Percentiles rank a stretch among this genome's conserved stretches.
phyloP scores from a whole-genome alignment of 2,329 filamentous ascomycete species.

The Biscogniauxia mediterranea region DNA sequence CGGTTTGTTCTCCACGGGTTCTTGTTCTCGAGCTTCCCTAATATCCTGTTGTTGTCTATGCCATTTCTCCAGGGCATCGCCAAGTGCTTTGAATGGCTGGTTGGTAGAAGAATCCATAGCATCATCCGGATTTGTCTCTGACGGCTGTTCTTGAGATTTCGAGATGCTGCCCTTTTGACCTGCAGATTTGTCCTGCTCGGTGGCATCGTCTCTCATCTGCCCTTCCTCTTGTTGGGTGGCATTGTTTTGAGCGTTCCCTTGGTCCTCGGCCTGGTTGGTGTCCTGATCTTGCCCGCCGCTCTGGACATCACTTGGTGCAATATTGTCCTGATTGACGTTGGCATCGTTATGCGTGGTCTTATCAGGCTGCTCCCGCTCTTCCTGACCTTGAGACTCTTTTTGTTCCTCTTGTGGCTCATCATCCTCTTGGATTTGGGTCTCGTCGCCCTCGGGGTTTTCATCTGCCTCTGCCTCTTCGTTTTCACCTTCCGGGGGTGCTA shows the following conservation, averaged over 20 bases:
- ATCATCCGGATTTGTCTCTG: slow-evolving; percentile 43
- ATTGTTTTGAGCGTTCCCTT: slow-evolving; percentile 59
- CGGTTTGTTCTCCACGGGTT: slow-evolving; percentile 51
- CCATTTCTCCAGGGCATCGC: slow-evolving; percentile 90
- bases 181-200: slow-evolving; percentile 61
- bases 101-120: slow-evolving; percentile 43
- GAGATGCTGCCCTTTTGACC: slow-evolving; percentile 61
- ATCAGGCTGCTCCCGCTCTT: slow-evolving; percentile 33
- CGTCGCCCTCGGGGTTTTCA: slow-evolving; percentile 40
- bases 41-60: slow-evolving; percentile 88
- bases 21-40: slow-evolving; percentile 55
- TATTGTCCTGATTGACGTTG: slow-evolving; percentile 58
- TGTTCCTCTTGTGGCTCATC: slow-evolving; percentile 33
- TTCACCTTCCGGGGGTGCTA: slow-evolving; percentile 44
- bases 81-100: slow-evolving; percentile 90
- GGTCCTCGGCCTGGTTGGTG: slow-evolving; percentile 60
- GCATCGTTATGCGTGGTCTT: slow-evolving; percentile 40
- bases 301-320: slow-evolving; percentile 61
- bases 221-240: slow-evolving; percentile 65
- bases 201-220: slow-evolving; percentile 61
- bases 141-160: slow-evolving; percentile 43
- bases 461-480: slow-evolving; percentile 55
- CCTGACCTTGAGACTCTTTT: slow-evolving; percentile 33
- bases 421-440: slow-evolving; percentile 32
- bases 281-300: slow-evolving; percentile 65